Evolutionary conservation across 352 stramenopile species (phyloP).

Genomic region (Blastocystis sp.): DNA sequence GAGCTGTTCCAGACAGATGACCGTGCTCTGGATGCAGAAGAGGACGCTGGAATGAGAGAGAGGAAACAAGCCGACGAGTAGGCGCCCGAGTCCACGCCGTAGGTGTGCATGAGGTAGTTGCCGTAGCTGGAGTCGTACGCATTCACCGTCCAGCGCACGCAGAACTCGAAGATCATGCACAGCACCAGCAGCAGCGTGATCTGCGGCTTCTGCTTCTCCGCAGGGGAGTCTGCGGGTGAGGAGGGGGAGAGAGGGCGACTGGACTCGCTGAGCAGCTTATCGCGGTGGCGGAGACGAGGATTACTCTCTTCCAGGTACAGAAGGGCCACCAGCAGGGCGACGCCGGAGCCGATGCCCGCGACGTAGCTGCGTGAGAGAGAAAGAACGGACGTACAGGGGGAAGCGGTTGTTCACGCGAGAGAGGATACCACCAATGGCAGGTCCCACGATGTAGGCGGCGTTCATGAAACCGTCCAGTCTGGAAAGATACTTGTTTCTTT

Average conservation of each 20-base stretch:
- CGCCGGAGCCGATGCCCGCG: background rate
- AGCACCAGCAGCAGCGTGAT: background rate
- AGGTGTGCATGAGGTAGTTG: slow-evolving; percentile 3
- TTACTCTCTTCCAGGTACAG: slow-evolving; percentile 38
- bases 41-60: background rate
- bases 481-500: slow-evolving; percentile 18
- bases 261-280: background rate
- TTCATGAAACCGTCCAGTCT: slow-evolving; percentile 1
- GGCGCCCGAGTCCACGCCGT: background rate
- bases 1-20: background rate
- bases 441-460: slow-evolving; percentile 24
- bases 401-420: background rate
- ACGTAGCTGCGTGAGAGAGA: background rate
- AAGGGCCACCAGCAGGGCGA: slow-evolving; percentile 3
- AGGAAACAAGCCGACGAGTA: slow-evolving; percentile 10
- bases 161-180: slow-evolving; percentile 41
- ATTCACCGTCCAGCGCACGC: slow-evolving; percentile 33
- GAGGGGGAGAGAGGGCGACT: background rate
- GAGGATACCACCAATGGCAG: slow-evolving; percentile 32
- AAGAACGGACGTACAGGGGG: background rate
- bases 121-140: slow-evolving; percentile 16
- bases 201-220: background rate
- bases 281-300: background rate
- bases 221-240: background rate
- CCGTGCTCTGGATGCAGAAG: slow-evolving; percentile 17